A percentile compares a stretch with the other conserved stretches of the same genome.
Conservation (phyloP, 768 basidiomycete species). For the Tubosaeta sp. region DNA sequence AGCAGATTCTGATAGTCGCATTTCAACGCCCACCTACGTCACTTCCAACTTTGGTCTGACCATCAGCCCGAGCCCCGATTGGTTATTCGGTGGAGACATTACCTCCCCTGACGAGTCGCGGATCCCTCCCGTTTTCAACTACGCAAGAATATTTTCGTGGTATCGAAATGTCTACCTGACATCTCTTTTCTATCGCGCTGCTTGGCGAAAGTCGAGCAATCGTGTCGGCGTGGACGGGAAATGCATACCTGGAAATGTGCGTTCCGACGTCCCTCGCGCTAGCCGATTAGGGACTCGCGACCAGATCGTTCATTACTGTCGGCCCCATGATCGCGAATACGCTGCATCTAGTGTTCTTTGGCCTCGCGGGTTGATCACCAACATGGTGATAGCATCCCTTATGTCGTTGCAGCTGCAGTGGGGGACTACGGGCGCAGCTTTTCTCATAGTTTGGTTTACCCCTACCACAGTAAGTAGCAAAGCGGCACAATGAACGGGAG, state of each 20-base stretch:
- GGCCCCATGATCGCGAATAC: constrained; percentile 1
- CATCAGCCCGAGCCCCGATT: constrained; percentile 9
- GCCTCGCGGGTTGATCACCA: constrained; percentile 21
- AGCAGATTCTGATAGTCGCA: neutral
- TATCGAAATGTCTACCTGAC: constrained; percentile 12
- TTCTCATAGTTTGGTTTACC: constrained; percentile 26
- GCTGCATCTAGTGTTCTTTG: constrained; percentile 5
- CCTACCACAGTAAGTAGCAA: constrained; percentile 22
- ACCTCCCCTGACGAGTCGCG: constrained; percentile 22
- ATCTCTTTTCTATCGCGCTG: constrained; percentile 15
- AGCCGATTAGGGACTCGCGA: constrained; percentile 17
- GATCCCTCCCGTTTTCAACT: constrained; percentile 24
- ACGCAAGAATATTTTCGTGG: constrained; percentile 22
- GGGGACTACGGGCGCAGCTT: constrained; percentile 28
- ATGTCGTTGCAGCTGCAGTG: constrained; percentile 31
- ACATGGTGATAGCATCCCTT: constrained; percentile 30
- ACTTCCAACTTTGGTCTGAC: constrained; percentile 13
- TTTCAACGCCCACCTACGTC: neutral
- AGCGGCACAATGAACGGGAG: neutral
- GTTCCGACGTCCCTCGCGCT: constrained; percentile 1
- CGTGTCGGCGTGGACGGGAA: neutral
- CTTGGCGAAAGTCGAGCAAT: constrained; percentile 4
- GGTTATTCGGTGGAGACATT: neutral
- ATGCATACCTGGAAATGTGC: neutral
- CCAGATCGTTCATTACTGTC: constrained; percentile 22